These are phyloP conservation scores for Pythium aristosporum DNA, from an alignment of 352 stramenopile species.

Conservation along the genomic window DNA sequence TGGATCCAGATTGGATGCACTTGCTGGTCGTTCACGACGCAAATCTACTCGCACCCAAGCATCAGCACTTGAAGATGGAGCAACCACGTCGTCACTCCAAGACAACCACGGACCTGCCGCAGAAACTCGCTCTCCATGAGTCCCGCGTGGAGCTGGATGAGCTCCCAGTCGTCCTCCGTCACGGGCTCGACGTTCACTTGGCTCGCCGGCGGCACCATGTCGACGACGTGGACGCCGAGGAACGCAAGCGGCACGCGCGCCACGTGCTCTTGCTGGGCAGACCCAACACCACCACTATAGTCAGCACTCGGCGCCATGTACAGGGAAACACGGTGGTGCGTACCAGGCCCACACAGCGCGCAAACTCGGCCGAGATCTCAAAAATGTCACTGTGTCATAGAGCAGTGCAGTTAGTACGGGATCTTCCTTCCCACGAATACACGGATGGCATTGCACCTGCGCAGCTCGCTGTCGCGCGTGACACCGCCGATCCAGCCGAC, in stretches of 20 bases:
- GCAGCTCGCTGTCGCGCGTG: slow-evolving; percentile 43
- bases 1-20: slow-evolving; percentile 83
- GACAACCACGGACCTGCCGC: slow-evolving; percentile 52
- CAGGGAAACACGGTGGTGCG: slow-evolving; percentile 2
- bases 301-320: background rate
- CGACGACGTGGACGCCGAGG: slow-evolving; percentile 73
- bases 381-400: slow-evolving; percentile 57
- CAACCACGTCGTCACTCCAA: background rate
- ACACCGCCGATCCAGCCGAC: slow-evolving; percentile 68
- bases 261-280: slow-evolving; percentile 55
- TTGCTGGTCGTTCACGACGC: slow-evolving; percentile 86
- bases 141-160: slow-evolving; percentile 86
- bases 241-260: slow-evolving; percentile 55
- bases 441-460: slow-evolving; percentile 34
- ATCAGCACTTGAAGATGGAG: background rate
- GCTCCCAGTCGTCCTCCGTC: slow-evolving; percentile 88
- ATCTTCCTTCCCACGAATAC: background rate
- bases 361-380: slow-evolving; percentile 83
- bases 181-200: slow-evolving; percentile 84
- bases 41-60: slow-evolving; percentile 46
- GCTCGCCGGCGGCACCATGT: slow-evolving; percentile 58
- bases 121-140: slow-evolving; percentile 82
- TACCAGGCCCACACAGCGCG: slow-evolving; percentile 78
- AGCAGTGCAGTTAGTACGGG: background rate
- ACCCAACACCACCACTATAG: background rate